phyloP scores from a whole-genome alignment of 805 yeast species.

The Candida sphagnicola region DNA sequence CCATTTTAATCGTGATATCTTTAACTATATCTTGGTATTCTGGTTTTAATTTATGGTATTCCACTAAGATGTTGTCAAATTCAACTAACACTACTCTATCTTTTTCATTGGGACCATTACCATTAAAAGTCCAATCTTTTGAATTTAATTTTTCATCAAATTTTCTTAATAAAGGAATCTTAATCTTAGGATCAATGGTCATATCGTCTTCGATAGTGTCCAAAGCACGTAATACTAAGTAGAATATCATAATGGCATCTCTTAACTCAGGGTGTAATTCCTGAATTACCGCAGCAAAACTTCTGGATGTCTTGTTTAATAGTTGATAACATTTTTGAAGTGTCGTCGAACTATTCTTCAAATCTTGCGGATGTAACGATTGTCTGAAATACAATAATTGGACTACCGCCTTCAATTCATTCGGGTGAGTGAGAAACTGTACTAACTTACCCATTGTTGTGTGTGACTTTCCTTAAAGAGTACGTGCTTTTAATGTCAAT shows the following conservation, averaged over 20 bases:
- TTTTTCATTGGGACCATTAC: conserved; percentile 69
- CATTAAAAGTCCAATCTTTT: conserved; percentile 78
- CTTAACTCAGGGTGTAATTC: conserved; percentile 89
- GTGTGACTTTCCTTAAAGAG: background rate
- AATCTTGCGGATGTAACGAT: conserved; percentile 48
- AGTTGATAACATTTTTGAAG: conserved; percentile 64
- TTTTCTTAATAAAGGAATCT: conserved; percentile 67
- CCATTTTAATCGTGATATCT: conserved; percentile 83
- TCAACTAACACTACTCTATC: conserved; percentile 81
- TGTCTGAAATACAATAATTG: conserved; percentile 55
- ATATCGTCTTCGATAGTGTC: conserved; percentile 97
- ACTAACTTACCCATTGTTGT: conserved; percentile 53
- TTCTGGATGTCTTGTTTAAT: conserved; percentile 71
- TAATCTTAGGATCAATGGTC: conserved; percentile 68
- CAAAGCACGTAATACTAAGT: conserved; percentile 80
- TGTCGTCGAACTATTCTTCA: conserved; percentile 17
- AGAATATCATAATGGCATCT: conserved; percentile 77
- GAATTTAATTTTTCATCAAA: conserved; percentile 63
- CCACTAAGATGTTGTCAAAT: conserved; percentile 64
- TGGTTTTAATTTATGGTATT: conserved; percentile 69
- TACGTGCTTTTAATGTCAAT: background rate
- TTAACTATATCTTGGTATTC: conserved; percentile 74
- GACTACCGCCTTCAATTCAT: conserved; percentile 64
- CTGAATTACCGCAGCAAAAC: conserved; percentile 90
- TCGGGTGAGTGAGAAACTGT: conserved; percentile 64